Evolutionary conservation across 768 basidiomycete genomes (phyloP).

Genomic region (Suillus occidentalis): DNA sequence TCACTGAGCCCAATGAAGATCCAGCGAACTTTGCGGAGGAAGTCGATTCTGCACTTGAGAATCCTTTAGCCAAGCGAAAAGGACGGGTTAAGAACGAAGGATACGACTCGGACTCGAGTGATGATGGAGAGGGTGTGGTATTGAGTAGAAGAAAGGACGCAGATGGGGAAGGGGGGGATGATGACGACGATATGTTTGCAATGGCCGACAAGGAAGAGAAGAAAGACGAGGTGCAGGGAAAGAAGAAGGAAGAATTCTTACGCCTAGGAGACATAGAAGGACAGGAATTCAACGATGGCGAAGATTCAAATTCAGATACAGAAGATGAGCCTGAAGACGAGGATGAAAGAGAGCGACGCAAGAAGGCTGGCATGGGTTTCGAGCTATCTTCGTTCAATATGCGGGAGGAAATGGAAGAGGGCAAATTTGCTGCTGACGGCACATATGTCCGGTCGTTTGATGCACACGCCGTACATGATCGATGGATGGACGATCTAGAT

Average conservation of each 20-base stretch:
- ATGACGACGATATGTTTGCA: constrained; percentile 79
- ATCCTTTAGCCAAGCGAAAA: constrained; percentile 58
- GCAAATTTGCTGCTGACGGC: constrained; percentile 94
- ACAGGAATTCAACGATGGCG: constrained; percentile 69
- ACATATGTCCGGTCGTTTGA: constrained; percentile 84
- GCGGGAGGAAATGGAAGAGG: constrained; percentile 98
- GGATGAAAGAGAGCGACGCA: constrained; percentile 71
- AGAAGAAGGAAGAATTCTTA: constrained; percentile 71
- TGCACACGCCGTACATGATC: constrained; percentile 88
- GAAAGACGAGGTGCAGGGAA: constrained; percentile 44
- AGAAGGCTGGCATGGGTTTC: constrained; percentile 89
- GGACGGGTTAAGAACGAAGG: constrained; percentile 82
- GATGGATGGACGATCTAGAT: constrained; percentile 91
- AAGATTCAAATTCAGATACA: constrained; percentile 39
- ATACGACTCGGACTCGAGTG: constrained; percentile 92
- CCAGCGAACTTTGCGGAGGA: constrained; percentile 75
- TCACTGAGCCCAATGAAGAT: constrained; percentile 75
- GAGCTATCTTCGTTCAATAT: constrained; percentile 97
- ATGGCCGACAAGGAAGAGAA: constrained; percentile 59
- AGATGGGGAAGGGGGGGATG: constrained; percentile 55
- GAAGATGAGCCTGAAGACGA: constrained; percentile 59
- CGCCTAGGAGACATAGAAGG: constrained; percentile 95
- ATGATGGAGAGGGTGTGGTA: constrained; percentile 94
- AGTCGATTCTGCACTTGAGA: constrained; percentile 73
- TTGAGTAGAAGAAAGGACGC: constrained; percentile 63